These are phyloP conservation scores for Apiospora rasikravindrae DNA, from an alignment of 2,329 filamentous ascomycete genomes.

Conservation along the genomic window DNA sequence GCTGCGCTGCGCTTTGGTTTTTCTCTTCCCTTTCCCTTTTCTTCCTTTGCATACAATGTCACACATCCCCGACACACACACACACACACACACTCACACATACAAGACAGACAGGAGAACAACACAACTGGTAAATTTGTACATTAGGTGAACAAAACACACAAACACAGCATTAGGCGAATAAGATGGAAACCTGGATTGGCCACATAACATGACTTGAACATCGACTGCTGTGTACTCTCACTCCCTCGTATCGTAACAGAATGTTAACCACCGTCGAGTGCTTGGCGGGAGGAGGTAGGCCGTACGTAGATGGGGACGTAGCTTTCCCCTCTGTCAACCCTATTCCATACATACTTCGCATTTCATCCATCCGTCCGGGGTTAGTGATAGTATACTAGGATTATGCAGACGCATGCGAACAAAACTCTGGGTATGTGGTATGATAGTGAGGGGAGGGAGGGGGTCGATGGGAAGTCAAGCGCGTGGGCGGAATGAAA, in stretches of 20 bases:
- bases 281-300: neutral
- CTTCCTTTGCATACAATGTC: slow-evolving; percentile 1
- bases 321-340: too few species aligned
- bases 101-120: neutral
- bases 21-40: neutral
- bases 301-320: too few species aligned
- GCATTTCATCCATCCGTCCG: too few species aligned
- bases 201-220: neutral
- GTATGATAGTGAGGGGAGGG: too few species aligned
- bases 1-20: neutral
- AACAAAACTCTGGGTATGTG: too few species aligned
- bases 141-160: neutral
- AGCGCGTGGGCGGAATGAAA: too few species aligned
- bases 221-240: neutral
- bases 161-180: neutral
- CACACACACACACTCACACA: neutral
- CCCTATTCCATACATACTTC: too few species aligned
- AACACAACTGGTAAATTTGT: neutral
- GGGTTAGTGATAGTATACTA: too few species aligned
- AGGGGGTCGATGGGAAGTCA: too few species aligned
- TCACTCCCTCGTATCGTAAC: neutral
- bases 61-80: neutral
- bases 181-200: neutral
- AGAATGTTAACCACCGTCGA: too few species aligned
- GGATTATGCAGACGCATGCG: too few species aligned